These are phyloP conservation scores for Nannochloris sp. DNA, from an alignment of 139 green algal species.

Conservation along the genomic window DNA sequence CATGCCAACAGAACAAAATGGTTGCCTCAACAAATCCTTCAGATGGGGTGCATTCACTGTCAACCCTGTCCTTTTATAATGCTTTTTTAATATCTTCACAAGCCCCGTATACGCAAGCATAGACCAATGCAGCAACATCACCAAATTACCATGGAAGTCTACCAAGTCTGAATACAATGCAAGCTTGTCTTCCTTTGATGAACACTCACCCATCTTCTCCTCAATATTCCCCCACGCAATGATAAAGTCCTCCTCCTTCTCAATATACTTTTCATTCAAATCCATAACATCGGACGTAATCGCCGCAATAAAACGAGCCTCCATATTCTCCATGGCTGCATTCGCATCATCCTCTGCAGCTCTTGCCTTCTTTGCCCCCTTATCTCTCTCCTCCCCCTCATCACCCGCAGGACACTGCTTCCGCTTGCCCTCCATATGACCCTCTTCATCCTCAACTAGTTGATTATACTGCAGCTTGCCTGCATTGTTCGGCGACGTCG, in stretches of 20 bases:
- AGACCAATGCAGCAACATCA: constrained; percentile 73
- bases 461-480: background rate
- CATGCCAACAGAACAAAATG: constrained; percentile 71
- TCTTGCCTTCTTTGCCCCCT: background rate
- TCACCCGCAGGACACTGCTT: no score
- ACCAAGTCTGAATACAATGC: constrained; percentile 26
- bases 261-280: constrained; percentile 68
- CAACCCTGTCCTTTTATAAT: constrained; percentile 70
- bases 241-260: constrained; percentile 62
- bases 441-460: no score
- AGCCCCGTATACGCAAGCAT: constrained; percentile 67
- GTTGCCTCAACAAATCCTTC: constrained; percentile 59
- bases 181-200: background rate
- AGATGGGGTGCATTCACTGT: constrained; percentile 56
- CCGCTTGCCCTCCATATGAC: no score
- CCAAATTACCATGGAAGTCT: constrained; percentile 71
- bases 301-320: constrained; percentile 35
- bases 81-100: constrained; percentile 89
- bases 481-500: background rate
- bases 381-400: background rate
- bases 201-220: constrained; percentile 11
- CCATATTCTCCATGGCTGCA: constrained; percentile 13
- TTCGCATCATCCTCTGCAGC: background rate
- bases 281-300: constrained; percentile 43
- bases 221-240: constrained; percentile 43